These are phyloP conservation scores for Cynanchum wilfordii DNA, from an alignment of 257 asterid species.

Conservation along the genomic window DNA sequence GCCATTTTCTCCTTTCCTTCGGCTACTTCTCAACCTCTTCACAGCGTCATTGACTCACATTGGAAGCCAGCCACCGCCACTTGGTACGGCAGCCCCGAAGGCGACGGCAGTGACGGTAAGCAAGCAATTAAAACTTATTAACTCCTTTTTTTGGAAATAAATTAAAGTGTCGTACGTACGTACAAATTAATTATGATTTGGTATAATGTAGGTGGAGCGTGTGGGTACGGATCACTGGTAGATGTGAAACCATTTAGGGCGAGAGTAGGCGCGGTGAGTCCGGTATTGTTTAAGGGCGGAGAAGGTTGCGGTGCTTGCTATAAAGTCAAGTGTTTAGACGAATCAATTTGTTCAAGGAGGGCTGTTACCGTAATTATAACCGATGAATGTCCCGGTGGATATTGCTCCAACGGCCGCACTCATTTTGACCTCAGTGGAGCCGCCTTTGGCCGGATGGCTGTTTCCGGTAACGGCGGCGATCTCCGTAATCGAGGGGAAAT, in stretches of 20 bases:
- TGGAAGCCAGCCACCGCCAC: constrained; percentile 93
- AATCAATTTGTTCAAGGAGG: constrained; percentile 74
- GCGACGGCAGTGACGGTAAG: constrained; percentile 87
- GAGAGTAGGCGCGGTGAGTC: constrained; percentile 95
- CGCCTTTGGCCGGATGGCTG: constrained; percentile 88
- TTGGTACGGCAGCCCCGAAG: constrained; percentile 98
- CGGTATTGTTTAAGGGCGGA: constrained; percentile 80
- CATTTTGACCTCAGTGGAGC: constrained; percentile 98
- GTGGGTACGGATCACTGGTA: constrained; percentile 90
- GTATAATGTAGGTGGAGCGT: constrained; percentile 60
- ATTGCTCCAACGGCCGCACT: constrained; percentile 51
- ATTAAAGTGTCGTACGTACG: no score
- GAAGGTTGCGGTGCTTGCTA: constrained; percentile 98
- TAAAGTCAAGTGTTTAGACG: constrained; percentile 79
- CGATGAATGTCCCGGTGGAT: constrained; percentile 92
- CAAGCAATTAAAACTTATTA: background rate
- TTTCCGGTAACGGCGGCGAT: constrained; percentile 57
- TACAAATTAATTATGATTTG: background rate
- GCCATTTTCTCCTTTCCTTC: background rate
- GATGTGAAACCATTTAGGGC: constrained; percentile 91
- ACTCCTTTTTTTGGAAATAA: background rate
- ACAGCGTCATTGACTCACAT: constrained; percentile 32
- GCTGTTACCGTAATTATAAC: constrained; percentile 91
- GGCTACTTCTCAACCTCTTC: constrained; percentile 29
- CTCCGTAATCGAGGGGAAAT: constrained; percentile 87